These are phyloP conservation scores for Miamiensis avidus DNA, from an alignment of 169 alveolate genomes.

Conservation along the genomic window DNA sequence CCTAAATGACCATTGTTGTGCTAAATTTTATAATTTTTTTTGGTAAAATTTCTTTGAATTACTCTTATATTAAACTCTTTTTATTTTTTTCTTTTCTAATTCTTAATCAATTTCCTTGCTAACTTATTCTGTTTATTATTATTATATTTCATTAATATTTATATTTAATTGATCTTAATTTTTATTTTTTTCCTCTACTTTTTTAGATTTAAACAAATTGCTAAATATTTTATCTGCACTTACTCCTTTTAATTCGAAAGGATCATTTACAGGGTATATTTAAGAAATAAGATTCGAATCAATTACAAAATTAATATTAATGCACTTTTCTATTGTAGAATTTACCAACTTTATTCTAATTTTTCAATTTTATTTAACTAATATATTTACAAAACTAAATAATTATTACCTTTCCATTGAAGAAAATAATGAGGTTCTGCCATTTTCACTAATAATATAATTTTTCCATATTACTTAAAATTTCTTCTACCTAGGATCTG, in stretches of 20 bases:
- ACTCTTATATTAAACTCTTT: background rate
- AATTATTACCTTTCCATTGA: slow-evolving; percentile 30
- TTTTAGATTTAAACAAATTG: background rate
- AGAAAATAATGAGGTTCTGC: slow-evolving; percentile 23
- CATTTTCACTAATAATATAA: slow-evolving; percentile 25
- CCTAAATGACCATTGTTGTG: slow-evolving; percentile 8
- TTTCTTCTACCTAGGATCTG: slow-evolving; percentile 7
- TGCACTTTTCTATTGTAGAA: background rate
- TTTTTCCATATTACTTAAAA: slow-evolving; percentile 24
- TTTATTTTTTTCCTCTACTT: background rate
- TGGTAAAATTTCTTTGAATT: background rate
- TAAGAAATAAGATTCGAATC: slow-evolving; percentile 2
- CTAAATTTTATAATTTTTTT: slow-evolving; percentile 18
- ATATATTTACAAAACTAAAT: too few relatives aligned
- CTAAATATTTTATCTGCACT: slow-evolving; percentile 13
- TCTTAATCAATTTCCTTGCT: background rate
- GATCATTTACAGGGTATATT: slow-evolving; percentile 22
- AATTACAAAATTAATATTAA: slow-evolving; percentile 13
- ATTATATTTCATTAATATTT: background rate
- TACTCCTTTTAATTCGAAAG: slow-evolving; percentile 16
- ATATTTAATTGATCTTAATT: too few relatives aligned
- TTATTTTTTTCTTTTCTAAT: too few relatives aligned
- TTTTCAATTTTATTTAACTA: too few relatives aligned
- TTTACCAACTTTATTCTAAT: slow-evolving; percentile 13
- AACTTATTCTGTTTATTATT: background rate